Base-by-base conservation (phyloP, 371 early-diverging fungal genomes). In the Synchytrium microbalum region DNA sequence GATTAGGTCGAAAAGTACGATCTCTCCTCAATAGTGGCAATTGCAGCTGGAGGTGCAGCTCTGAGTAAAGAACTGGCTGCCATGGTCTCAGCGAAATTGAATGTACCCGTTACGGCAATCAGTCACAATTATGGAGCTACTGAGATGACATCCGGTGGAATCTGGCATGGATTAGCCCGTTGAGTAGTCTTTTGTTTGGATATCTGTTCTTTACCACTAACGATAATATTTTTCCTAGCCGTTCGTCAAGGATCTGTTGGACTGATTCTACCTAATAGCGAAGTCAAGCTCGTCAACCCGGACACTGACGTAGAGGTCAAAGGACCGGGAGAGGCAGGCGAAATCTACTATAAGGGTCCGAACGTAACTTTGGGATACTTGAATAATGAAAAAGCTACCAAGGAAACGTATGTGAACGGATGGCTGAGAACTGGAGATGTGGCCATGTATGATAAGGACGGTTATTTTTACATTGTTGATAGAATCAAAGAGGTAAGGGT, bases 371-470 rank as follows among this genome's bases (percentile, higher is more conserved):
- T 32, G 28, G 30, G 27, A 19, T 68, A 1, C 25, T 28, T 29
- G 65, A 16, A 31, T 29, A 51, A 26, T 32, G 29, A n/a, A 8
- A 76, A 84, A 63, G 92, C 89, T 0, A 92, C 90, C 2, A 76
- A 70, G 16, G 76, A 73, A 8, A 79, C 86, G 0, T 84, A 83
- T 62, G 3, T 19, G 14, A 67, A 72, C 55, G 90, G 90, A 14
- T 94, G 86, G 79, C 75, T 92, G 69, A 87, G 84, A 62, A 91
- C 91, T 0, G 93, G 92, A 23, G 96, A 95, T 66, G 74, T 93
- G 51, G 93, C 83, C 23, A 68, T 80, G 28, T 76, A 81, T n/a
- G 84, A 86, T 59, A 67, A 76, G 24, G 69, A 85, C 28, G 84
- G 84, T 5, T 64, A 75, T 33, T 85, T 90, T 66, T 67, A 53